phyloP scores from a whole-genome alignment of 805 yeast species.

The Jamesozyma hellenica region DNA sequence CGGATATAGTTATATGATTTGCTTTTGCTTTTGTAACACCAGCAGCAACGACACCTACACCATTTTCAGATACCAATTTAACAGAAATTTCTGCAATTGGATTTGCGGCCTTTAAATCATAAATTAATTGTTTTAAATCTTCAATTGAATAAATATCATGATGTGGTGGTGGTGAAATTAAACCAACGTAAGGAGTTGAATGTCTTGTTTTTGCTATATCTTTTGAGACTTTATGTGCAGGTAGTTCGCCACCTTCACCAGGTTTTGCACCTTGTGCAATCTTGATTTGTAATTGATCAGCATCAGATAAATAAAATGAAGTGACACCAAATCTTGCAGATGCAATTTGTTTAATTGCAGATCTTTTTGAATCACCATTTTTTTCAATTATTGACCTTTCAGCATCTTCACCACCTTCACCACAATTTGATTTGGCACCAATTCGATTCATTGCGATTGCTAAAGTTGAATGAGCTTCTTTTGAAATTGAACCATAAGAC shows the following conservation, averaged over 20 bases:
- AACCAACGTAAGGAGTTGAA: slow-evolving; percentile 93
- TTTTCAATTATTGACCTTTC: slow-evolving; percentile 72
- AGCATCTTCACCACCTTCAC: slow-evolving; percentile 99
- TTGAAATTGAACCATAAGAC: slow-evolving; percentile 97
- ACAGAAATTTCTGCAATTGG: slow-evolving; percentile 97
- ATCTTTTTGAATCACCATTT: slow-evolving; percentile 95
- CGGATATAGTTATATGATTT: slow-evolving; percentile 88
- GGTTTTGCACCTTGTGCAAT: slow-evolving; percentile 99
- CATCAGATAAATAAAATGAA: slow-evolving; percentile 85
- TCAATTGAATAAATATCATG: slow-evolving; percentile 97
- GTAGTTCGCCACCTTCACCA: slow-evolving; percentile 99
- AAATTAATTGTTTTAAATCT: slow-evolving; percentile 91
- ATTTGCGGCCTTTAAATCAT: slow-evolving; percentile 92
- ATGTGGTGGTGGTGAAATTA: slow-evolving; percentile 97
- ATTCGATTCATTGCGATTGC: slow-evolving; percentile 98
- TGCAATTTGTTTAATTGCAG: slow-evolving; percentile 97
- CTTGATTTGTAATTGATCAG: slow-evolving; percentile 94
- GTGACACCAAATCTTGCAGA: slow-evolving; percentile 98
- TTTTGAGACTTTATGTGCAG: slow-evolving; percentile 83
- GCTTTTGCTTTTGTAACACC: slow-evolving; percentile 99
- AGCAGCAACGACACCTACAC: slow-evolving; percentile 97
- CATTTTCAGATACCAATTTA: slow-evolving; percentile 93
- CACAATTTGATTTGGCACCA: slow-evolving; percentile 96
- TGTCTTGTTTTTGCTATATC: slow-evolving; percentile 91
- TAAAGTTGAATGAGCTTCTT: slow-evolving; percentile 95